These are phyloP conservation scores for Cercospora zeae-maydis DNA, from an alignment of 2,329 filamentous ascomycete genomes.

Conservation along the genomic window DNA sequence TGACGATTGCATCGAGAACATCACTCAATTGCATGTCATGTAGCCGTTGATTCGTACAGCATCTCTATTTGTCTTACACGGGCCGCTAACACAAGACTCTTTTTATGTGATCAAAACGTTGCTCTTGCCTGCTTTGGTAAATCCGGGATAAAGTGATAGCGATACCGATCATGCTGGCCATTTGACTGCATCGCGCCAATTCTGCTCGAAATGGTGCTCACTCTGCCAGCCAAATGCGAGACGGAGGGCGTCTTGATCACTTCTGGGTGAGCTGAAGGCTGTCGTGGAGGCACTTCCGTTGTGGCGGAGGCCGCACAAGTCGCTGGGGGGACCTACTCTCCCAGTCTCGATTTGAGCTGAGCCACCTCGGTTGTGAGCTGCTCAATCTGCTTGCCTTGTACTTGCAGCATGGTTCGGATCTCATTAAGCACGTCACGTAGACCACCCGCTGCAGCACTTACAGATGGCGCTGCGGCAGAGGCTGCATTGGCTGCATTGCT, in stretches of 20 bases:
- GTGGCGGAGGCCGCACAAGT: neutral
- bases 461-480: constrained; percentile 33
- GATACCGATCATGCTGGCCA: constrained; percentile 1
- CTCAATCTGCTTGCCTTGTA: constrained; percentile 72
- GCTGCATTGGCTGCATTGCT: constrained; percentile 17
- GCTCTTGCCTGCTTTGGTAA: constrained; percentile 1
- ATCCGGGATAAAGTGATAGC: constrained; percentile 15
- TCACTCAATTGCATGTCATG: neutral
- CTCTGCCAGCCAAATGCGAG: constrained; percentile 6
- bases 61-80: constrained; percentile 7
- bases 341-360: constrained; percentile 64
- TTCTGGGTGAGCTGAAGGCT: constrained; percentile 1
- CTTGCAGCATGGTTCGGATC: constrained; percentile 73
- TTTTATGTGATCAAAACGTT: constrained; percentile 2
- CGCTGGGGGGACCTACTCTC: constrained; percentile 22
- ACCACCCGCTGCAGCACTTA: constrained; percentile 47
- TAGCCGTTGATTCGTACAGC: constrained; percentile 9
- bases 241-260: constrained; percentile 11
- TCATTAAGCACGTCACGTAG: constrained; percentile 66
- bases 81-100: neutral
- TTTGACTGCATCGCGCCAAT: neutral
- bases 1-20: constrained; percentile 10
- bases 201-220: constrained; percentile 7
- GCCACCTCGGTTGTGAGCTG: constrained; percentile 79
- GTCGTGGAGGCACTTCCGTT: neutral